phyloP scores from a whole-genome alignment of 176 grass and related monocot species.

The Themeda triandra region DNA sequence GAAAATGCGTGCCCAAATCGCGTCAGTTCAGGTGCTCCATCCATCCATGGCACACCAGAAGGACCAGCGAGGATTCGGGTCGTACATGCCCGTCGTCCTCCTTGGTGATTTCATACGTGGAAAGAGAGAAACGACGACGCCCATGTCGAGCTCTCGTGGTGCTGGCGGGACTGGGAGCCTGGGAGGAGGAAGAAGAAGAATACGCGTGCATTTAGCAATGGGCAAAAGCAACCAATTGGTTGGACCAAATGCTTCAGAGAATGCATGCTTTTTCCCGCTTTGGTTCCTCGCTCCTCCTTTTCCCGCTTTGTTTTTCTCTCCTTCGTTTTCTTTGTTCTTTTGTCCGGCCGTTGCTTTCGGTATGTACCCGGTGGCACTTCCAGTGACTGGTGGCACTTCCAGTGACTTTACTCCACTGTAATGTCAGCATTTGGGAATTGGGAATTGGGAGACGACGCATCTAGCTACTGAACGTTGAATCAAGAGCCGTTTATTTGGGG shows the following conservation, averaged over 20 bases:
- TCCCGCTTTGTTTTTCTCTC: constrained; percentile 7
- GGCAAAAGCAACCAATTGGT: constrained; percentile 33
- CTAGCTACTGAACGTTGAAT: too few relatives aligned
- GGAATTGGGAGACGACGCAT: too few relatives aligned
- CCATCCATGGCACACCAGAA: not conserved
- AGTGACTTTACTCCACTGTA: constrained; percentile 47
- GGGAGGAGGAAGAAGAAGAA: too few relatives aligned
- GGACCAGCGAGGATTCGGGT: not conserved
- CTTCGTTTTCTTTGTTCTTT: not conserved
- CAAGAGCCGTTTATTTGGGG: not conserved
- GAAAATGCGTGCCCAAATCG: constrained; percentile 15
- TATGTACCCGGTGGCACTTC: too few relatives aligned
- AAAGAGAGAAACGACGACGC: constrained; percentile 20
- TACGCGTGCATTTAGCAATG: not conserved
- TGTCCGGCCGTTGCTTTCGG: constrained; percentile 9
- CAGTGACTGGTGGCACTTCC: constrained; percentile 33
- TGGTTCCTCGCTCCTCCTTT: not conserved
- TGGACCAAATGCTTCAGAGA: constrained; percentile 30
- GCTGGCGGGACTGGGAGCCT: too few relatives aligned
- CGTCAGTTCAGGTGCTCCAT: constrained; percentile 24
- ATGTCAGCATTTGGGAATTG: not conserved
- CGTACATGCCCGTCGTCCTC: constrained; percentile 19
- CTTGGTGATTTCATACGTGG: constrained; percentile 34
- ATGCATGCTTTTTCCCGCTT: not conserved
- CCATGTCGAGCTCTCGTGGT: too few relatives aligned